Conservation (phyloP, 1,284 basidiomycete species). For the Ceratobasidium sp. region DNA sequence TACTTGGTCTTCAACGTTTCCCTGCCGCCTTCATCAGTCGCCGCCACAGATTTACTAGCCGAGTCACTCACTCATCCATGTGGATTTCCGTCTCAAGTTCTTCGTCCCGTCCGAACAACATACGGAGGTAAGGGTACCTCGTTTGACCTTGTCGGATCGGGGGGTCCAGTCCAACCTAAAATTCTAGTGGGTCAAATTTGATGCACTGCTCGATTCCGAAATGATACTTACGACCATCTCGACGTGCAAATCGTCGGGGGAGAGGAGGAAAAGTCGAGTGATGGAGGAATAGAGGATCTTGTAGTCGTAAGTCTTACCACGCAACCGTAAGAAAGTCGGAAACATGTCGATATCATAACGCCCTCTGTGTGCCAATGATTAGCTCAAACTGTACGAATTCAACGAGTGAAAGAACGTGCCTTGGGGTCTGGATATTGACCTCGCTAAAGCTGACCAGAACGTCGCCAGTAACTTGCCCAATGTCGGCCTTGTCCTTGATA, state of each 20-base stretch:
- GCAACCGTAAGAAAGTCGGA: conserved; percentile 88
- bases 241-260: conserved; percentile 92
- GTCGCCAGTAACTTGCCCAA: conserved; percentile 91
- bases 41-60: neutral
- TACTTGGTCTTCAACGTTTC: conserved; percentile 62
- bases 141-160: conserved; percentile 99
- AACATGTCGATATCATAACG: conserved; percentile 99
- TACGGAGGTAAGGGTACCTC: conserved; percentile 95
- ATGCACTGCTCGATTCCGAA: neutral
- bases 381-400: neutral
- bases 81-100: conserved; percentile 97
- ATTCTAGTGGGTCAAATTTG: neutral
- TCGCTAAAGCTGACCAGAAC: conserved; percentile 96
- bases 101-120: conserved; percentile 97
- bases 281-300: conserved; percentile 94
- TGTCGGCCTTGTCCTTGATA: conserved; percentile 96
- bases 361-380: conserved; percentile 61
- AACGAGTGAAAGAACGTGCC: conserved; percentile 47
- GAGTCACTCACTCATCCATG: conserved; percentile 77
- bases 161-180: conserved; percentile 82
- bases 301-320: conserved; percentile 99
- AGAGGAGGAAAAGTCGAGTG: conserved; percentile 89
- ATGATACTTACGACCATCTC: conserved; percentile 80
- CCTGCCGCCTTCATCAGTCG: conserved; percentile 46
- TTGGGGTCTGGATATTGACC: conserved; percentile 93